Base-by-base conservation (phyloP, 306 rosid genomes). In the Lathyrus tuberosus region DNA sequence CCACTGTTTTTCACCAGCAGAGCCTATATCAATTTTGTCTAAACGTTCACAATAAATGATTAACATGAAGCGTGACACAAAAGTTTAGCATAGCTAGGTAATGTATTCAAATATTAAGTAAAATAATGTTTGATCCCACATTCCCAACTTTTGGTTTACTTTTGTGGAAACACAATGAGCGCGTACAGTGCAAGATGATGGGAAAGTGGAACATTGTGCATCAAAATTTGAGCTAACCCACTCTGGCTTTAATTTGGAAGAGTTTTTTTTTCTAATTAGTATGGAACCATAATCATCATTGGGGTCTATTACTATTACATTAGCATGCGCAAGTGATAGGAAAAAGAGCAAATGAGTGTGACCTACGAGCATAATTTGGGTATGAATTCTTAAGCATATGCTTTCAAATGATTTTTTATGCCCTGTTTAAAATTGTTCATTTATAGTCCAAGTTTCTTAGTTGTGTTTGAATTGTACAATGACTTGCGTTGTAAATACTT, bases 121-220 rank as follows among this genome's bases (percentile, higher is more conserved):
- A 63, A 31, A 71, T 65, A 78, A 74, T 65, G 5, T 17, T 58
- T 69, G 85, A 64, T 49, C 20, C n/a, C 71, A 71, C 66, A 68
- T 71, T 71, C 40, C 35, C 33, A 62, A 4, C 49, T 71, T 71
- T 56, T 69, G 77, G 47, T 63, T 67, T 56, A 62, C 79, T 75
- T 71, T 71, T 48, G 71, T 56, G 76, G 84, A 72, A 77, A 83
- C 86, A 79, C 12, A 79, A 71, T 79, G 58, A 65, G 65, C 42
- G 74, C 6, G 22, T 69, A 35, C 40, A 53, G 22, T 22, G 58
- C 58, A 46, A 52, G 72, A 73, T 68, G 57, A 80, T 70, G 46
- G 48, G 18, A 71, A 65, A 65, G 41, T 1, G 41, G 64, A 74
- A 70, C 53, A 10, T 64, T 75, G 68, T 70, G 73, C 69, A 70